A percentile compares a stretch with the other conserved stretches of the same genome.
Conservation (phyloP, 208 protist genomes). For the Naegleria gruberi region DNA sequence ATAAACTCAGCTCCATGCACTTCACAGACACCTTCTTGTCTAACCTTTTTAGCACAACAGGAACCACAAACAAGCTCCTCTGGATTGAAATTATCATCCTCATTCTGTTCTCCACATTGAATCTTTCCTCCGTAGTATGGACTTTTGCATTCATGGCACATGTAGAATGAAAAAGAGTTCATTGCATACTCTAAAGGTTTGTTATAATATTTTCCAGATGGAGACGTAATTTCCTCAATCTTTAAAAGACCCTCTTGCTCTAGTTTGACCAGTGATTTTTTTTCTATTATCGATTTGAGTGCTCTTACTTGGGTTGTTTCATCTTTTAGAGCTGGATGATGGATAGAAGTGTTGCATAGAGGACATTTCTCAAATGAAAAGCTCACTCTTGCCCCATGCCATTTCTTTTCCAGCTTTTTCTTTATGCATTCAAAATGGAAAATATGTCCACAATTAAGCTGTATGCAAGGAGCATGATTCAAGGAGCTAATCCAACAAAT, state of each 20-base stretch:
- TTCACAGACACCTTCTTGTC: neutral
- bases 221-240: neutral
- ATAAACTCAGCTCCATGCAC: slow-evolving; percentile 36
- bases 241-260: slow-evolving; percentile 15
- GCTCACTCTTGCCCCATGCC: slow-evolving; percentile 23
- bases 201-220: neutral
- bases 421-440: slow-evolving; percentile 23
- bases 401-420: neutral
- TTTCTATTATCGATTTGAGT: neutral
- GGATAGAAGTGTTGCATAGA: slow-evolving; percentile 15
- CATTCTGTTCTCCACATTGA: neutral
- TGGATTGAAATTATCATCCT: neutral
- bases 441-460: slow-evolving; percentile 30
- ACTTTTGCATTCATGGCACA: slow-evolving; percentile 2
- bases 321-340: slow-evolving; percentile 11
- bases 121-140: neutral
- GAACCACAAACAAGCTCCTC: slow-evolving; percentile 5
- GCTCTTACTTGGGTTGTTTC: neutral
- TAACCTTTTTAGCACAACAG: neutral
- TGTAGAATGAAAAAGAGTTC: neutral
- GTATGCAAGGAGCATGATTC: slow-evolving; percentile 10
- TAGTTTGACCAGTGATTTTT: neutral
- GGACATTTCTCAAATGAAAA: slow-evolving; percentile 36
- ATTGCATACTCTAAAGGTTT: neutral
- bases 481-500: slow-evolving; percentile 29